Evolutionary conservation across 768 basidiomycete species (phyloP).

Genomic region (Amanita jacksonii): DNA sequence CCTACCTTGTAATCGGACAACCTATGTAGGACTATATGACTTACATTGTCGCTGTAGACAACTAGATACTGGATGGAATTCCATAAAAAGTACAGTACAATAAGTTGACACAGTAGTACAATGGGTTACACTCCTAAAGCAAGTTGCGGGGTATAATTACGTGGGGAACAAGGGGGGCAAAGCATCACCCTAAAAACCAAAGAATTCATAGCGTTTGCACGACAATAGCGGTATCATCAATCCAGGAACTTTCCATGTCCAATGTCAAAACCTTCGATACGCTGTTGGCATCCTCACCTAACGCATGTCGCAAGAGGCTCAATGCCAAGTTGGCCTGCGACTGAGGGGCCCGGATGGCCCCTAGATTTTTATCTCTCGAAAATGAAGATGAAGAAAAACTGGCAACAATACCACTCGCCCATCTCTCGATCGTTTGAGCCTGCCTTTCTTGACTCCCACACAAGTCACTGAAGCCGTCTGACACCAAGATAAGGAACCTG

Average conservation of each 20-base stretch:
- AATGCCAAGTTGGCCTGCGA: conserved; percentile 40
- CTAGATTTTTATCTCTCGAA: conserved; percentile 1
- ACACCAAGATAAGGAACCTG: conserved; percentile 53
- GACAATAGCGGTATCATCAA: conserved; percentile 60
- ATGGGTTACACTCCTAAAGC: too few species aligned
- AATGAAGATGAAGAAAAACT: conserved; percentile 15
- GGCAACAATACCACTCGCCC: conserved; percentile 37
- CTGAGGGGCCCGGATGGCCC: conserved; percentile 5
- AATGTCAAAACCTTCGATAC: conserved; percentile 54
- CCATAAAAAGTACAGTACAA: too few species aligned
- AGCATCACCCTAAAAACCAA: too few species aligned
- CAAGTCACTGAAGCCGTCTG: conserved; percentile 58
- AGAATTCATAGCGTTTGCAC: conserved; percentile 43
- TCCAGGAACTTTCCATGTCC: conserved; percentile 56
- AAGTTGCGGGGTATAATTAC: too few species aligned
- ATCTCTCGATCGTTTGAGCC: conserved; percentile 36
- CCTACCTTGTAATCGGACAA: neutral
- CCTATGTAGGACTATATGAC: too few species aligned
- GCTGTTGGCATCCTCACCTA: conserved; percentile 42
- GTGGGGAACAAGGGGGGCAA: too few species aligned
- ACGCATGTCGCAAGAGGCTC: conserved; percentile 42
- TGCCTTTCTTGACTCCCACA: conserved; percentile 37
- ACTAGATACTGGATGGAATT: too few species aligned
- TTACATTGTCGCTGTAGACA: too few species aligned
- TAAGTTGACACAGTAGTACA: too few species aligned